Conservation (phyloP, 257 asterid species). For the Nicotiana obtusifolia region DNA sequence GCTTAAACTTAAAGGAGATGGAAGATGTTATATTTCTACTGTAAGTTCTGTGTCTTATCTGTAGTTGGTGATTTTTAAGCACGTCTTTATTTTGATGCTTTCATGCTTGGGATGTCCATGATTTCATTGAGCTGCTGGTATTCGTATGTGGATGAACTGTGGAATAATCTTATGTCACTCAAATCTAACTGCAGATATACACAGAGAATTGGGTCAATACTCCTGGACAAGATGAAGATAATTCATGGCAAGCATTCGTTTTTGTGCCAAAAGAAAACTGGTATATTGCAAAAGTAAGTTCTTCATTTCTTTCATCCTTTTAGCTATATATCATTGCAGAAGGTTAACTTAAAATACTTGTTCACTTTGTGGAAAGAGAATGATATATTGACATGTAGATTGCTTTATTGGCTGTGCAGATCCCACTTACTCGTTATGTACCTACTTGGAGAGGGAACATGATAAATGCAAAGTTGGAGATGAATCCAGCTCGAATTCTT, state of each 20-base stretch:
- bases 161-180: conserved; percentile 15
- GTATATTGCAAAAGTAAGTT: conserved; percentile 81
- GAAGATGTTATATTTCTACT: conserved; percentile 93
- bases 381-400: neutral
- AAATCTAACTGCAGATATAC: conserved; percentile 59
- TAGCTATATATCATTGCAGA: neutral
- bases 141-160: neutral
- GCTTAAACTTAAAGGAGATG: conserved; percentile 84
- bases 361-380: neutral
- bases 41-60: conserved; percentile 47
- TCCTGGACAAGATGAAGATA: conserved; percentile 97
- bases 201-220: conserved; percentile 98
- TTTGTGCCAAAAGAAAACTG: conserved; percentile 81
- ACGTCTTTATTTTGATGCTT: neutral
- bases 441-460: conserved; percentile 97
- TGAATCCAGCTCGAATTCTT: conserved; percentile 83
- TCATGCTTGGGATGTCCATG: neutral
- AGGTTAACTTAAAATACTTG: neutral
- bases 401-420: conserved; percentile 34
- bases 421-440: conserved; percentile 75
- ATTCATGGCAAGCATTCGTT: conserved; percentile 96
- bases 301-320: conserved; percentile 18
- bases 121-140: neutral
- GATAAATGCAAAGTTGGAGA: conserved; percentile 75
- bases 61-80: conserved; percentile 4